Conservation (phyloP, 345 rosid species). For the Xanthoceras sorbifolium region DNA sequence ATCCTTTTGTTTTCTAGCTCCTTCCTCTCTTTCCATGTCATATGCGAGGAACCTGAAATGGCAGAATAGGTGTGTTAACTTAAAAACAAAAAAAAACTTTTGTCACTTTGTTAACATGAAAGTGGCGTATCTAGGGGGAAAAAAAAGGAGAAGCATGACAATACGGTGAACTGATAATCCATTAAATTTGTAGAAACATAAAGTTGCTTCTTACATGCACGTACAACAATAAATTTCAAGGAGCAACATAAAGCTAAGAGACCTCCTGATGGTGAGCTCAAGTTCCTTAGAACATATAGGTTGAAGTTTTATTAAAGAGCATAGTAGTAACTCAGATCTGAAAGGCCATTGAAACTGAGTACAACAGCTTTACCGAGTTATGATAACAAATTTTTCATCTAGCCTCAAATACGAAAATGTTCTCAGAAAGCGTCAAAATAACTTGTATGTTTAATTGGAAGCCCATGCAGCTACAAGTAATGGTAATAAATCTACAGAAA, state of each 20-base stretch:
- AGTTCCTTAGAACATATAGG: neutral
- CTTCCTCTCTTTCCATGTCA: conserved; percentile 90
- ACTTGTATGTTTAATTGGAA: neutral
- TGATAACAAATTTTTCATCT: neutral
- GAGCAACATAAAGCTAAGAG: neutral
- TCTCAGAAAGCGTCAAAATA: neutral
- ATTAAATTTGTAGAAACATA: neutral
- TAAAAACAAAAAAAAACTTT: neutral
- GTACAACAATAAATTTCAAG: neutral
- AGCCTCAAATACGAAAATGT: neutral
- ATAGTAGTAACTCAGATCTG: neutral
- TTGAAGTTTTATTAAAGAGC: neutral
- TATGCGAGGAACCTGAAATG: conserved; percentile 47
- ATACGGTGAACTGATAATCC: neutral
- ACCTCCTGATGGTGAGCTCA: neutral
- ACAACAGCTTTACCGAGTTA: neutral
- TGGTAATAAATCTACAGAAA: neutral
- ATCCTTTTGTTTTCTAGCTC: conserved; percentile 68
- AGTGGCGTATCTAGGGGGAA: neutral
- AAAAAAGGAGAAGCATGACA: neutral
- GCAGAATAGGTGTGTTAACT: conserved; percentile 7
- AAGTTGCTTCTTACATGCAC: neutral
- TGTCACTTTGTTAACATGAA: neutral
- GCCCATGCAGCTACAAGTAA: neutral
- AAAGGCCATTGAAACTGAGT: neutral